phyloP scores from a whole-genome alignment of 1,284 basidiomycete species.

The Leccinum laetum region DNA sequence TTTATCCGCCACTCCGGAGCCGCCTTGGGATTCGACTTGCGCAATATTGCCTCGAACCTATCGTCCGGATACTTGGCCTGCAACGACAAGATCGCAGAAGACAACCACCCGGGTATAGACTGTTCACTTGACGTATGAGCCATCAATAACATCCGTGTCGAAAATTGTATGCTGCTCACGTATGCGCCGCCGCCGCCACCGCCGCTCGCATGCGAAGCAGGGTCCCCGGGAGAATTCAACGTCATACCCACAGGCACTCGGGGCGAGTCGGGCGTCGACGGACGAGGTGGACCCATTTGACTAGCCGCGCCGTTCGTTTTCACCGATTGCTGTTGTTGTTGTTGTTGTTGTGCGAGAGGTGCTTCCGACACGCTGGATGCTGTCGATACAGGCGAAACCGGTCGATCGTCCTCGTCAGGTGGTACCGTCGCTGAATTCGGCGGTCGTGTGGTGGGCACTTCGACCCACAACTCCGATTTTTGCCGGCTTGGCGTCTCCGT shows the following conservation, averaged over 20 bases:
- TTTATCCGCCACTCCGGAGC: constrained; percentile 88
- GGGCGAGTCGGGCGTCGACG: constrained; percentile 32
- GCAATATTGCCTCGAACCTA: constrained; percentile 75
- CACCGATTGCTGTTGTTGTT: constrained; percentile 42
- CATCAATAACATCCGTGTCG: constrained; percentile 33
- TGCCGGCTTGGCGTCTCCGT: constrained; percentile 52
- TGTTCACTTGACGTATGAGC: constrained; percentile 35
- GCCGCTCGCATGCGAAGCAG: constrained; percentile 13
- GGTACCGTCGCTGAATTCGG: constrained; percentile 33
- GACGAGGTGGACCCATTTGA: constrained; percentile 23
- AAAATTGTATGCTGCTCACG: constrained; percentile 23
- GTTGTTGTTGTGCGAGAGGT: constrained; percentile 55
- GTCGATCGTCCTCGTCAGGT: constrained; percentile 47
- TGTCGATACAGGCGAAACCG: constrained; percentile 65
- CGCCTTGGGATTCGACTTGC: constrained; percentile 51
- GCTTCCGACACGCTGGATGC: constrained; percentile 70
- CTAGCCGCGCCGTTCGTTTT: constrained; percentile 49
- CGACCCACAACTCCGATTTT: constrained; percentile 44
- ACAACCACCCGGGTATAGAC: constrained; percentile 74
- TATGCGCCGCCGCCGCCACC: constrained; percentile 11
- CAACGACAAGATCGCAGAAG: constrained; percentile 61
- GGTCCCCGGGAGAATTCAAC: constrained; percentile 22
- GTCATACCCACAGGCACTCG: constrained; percentile 11
- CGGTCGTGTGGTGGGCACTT: constrained; percentile 36
- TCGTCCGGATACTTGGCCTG: constrained; percentile 81